Conservation (phyloP, 2,329 filamentous ascomycete species). For the Fusarium pininemorale region DNA sequence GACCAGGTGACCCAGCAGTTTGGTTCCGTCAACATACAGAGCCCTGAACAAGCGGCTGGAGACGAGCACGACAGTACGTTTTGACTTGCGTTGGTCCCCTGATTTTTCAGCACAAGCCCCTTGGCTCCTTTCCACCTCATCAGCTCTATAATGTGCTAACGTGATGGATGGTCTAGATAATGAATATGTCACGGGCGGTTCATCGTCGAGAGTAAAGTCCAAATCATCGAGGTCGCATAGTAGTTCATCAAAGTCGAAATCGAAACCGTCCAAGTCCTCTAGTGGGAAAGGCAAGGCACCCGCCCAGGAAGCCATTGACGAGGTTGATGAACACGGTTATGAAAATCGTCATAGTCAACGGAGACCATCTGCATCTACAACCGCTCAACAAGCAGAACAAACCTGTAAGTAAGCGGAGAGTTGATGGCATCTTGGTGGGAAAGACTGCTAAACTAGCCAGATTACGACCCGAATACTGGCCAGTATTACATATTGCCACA, state of each 20-base stretch:
- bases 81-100: not conserved
- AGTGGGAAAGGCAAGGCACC: conserved; percentile 36
- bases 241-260: conserved; percentile 30
- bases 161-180: conserved; percentile 10
- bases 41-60: conserved; percentile 18
- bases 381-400: not conserved
- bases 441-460: not conserved
- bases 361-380: not conserved
- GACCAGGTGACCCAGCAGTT: conserved; percentile 40
- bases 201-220: conserved; percentile 23
- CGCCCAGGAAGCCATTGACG: conserved; percentile 25
- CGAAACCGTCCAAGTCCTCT: conserved; percentile 33
- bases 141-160: conserved; percentile 6
- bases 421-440: not conserved
- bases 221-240: conserved; percentile 24
- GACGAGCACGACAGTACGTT: conserved; percentile 38
- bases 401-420: conserved; percentile 2
- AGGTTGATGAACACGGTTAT: conserved; percentile 21
- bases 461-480: conserved; percentile 17
- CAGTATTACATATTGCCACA: conserved; percentile 4
- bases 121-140: not conserved
- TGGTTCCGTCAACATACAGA: conserved; percentile 28
- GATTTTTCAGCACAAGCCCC: not conserved
- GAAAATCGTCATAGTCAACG: not conserved
- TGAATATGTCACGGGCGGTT: conserved; percentile 31